phyloP scores from a whole-genome alignment of 208 protist species.

The Wallacemonas sp. region DNA sequence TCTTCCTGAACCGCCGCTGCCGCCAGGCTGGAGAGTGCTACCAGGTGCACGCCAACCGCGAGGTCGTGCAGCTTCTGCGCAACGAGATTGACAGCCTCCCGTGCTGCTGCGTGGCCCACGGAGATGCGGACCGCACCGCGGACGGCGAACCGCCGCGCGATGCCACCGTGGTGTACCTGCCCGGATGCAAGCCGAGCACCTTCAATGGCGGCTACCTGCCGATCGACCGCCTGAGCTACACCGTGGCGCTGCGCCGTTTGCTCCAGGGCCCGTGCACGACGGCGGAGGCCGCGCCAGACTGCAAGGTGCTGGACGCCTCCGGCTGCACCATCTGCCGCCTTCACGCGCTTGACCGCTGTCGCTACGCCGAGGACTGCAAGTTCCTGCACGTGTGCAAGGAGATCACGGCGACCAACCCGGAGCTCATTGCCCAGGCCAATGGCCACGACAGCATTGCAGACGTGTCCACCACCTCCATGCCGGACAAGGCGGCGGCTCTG shows the following conservation, averaged over 20 bases:
- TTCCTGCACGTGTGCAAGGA: slow-evolving; percentile 85
- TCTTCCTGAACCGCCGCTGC: slow-evolving; percentile 71
- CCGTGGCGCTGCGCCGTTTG: slow-evolving; percentile 53
- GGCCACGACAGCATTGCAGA: neutral
- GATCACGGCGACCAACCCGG: slow-evolving; percentile 34
- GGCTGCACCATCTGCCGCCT: slow-evolving; percentile 59
- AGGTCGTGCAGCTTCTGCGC: slow-evolving; percentile 57
- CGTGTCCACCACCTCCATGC: too few species aligned
- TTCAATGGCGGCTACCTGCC: slow-evolving; percentile 40
- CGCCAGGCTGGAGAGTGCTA: slow-evolving; percentile 71
- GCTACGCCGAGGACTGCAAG: slow-evolving; percentile 84
- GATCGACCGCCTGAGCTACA: slow-evolving; percentile 64
- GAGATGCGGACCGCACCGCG: slow-evolving; percentile 57
- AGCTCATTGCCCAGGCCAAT: slow-evolving; percentile 25
- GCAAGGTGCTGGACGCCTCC: slow-evolving; percentile 36
- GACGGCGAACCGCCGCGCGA: neutral
- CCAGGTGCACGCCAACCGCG: slow-evolving; percentile 75
- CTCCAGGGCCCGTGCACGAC: slow-evolving; percentile 30
- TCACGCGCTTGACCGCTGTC: slow-evolving; percentile 73
- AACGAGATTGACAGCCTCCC: slow-evolving; percentile 53
- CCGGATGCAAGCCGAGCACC: slow-evolving; percentile 24
- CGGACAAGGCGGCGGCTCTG: too few species aligned
- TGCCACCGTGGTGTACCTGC: slow-evolving; percentile 35
- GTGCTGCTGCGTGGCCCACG: slow-evolving; percentile 77
- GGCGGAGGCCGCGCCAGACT: slow-evolving; percentile 27